A percentile compares a stretch with the other conserved stretches of the same genome.
phyloP scores from a whole-genome alignment of 768 basidiomycete genomes.

The Leccinum broughii region DNA sequence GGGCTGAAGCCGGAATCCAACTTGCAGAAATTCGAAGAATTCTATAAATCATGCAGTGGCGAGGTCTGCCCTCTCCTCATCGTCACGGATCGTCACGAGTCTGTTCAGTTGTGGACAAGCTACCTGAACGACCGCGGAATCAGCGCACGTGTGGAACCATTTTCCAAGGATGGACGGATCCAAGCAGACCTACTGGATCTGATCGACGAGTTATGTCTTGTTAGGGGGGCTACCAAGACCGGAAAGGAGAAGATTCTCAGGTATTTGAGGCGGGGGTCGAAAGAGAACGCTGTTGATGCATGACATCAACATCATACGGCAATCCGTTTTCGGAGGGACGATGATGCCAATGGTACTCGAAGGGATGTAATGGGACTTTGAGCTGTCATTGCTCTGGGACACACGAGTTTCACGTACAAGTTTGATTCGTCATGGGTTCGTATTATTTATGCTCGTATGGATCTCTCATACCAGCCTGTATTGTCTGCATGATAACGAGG shows the following conservation, averaged over 20 bases:
- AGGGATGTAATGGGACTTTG: not conserved
- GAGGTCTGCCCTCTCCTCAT: conserved; percentile 29
- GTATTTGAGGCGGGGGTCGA: conserved; percentile 18
- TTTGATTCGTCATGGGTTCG: not conserved
- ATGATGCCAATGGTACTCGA: not conserved
- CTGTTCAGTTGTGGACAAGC: conserved; percentile 12
- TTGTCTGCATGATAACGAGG: too few relatives aligned
- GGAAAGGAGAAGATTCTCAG: conserved; percentile 15
- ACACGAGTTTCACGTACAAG: too few relatives aligned
- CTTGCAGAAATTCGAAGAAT: conserved; percentile 6
- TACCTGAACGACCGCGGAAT: conserved; percentile 14
- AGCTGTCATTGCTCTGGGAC: not conserved
- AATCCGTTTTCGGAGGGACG: not conserved
- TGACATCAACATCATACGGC: too few relatives aligned
- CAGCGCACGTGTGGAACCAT: conserved; percentile 12
- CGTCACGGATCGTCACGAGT: conserved; percentile 12
- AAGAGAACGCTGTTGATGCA: conserved; percentile 4
- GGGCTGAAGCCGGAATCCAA: conserved; percentile 16
- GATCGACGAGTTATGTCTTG: conserved; percentile 27
- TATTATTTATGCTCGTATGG: conserved; percentile 2
- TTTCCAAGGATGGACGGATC: conserved; percentile 1
- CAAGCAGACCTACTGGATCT: conserved; percentile 4
- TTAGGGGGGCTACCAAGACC: conserved; percentile 23
- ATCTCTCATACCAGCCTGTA: not conserved
- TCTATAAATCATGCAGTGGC: conserved; percentile 21